Evolutionary conservation across 202 grass and related monocot genomes (phyloP).

Genomic region (Eragrostis tef): DNA sequence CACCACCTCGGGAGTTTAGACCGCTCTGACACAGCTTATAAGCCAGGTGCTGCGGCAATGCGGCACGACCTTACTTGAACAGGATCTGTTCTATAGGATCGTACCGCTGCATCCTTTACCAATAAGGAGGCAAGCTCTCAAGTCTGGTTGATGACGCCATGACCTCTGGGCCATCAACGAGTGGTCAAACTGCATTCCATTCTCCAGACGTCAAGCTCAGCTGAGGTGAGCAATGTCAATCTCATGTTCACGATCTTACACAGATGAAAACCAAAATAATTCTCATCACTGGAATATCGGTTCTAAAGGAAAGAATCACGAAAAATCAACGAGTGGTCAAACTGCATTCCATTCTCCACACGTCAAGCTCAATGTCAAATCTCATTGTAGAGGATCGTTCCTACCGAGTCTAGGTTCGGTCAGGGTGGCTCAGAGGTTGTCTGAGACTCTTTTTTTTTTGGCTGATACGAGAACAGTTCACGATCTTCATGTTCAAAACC

Average conservation of each 20-base stretch:
- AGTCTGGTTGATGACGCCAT: conserved; percentile 10
- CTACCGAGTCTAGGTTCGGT: neutral
- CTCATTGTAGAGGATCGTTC: conserved; percentile 59
- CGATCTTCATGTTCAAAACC: no score
- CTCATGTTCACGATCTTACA: no score
- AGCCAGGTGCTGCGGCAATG: rapidly evolving
- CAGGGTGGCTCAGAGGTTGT: conserved; percentile 38
- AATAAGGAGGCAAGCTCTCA: conserved; percentile 20
- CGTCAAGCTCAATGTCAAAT: conserved; percentile 47
- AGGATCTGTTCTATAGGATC: conserved; percentile 58
- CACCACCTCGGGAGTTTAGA: neutral
- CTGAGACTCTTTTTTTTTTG: conserved; percentile 29
- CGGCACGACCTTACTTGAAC: conserved; percentile 54
- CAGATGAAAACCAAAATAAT: no score
- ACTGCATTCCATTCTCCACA: neutral
- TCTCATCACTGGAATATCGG: neutral
- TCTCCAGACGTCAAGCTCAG: conserved; percentile 36
- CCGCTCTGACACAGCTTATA: neutral
- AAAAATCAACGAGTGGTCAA: neutral
- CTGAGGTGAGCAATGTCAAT: conserved; percentile 78
- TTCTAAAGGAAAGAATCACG: neutral
- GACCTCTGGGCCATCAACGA: neutral
- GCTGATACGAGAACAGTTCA: no score
- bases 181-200: neutral
- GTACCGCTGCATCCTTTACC: conserved; percentile 56